Base-by-base conservation (phyloP, 768 basidiomycete species). In the Suillus plorans region DNA sequence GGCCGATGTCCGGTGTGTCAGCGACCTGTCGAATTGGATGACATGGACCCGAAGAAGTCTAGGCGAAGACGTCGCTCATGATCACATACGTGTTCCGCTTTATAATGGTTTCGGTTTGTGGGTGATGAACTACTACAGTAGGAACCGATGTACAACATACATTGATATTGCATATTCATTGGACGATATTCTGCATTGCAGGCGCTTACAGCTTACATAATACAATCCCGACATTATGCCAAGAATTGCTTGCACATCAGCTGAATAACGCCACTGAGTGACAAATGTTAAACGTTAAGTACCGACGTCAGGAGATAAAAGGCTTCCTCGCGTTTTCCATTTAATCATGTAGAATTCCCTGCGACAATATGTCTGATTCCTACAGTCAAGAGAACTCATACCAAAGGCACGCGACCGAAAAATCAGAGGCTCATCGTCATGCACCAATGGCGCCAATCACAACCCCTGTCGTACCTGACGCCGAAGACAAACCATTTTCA, bases 1-100 rank as follows among this genome's bases (percentile, higher is more conserved):
- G 94, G 92, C 5, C 85, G 93, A 39, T 97, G 94, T 80, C 94
- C 94, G 8, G 86, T 90, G 20, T 97, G 94, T 73, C 93, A 96
- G 73, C 80, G 88, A 39, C 79, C 87, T 31, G 92, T 94, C 16
- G 86, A 89, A 63, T 71, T 84, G 28, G 76, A 76, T 18, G 71
- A 80, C 65, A 71, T 71, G 56, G 72, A 71, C 63, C 72, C 77
- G 68, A 80, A 76, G 73, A 75, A 76, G 69, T 64, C 70, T 10
- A 69, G 66, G 67, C 70, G 70, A 61, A 67, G 75, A 66, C 67
- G 18, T 53, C 69, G 68, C 36, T 69, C 62, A 47, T 71, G 67
- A 72, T 59, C 62, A 39, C 36, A 59, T 52, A 31, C 41, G 13
- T 25, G 7, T 31, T 47, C 13, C 13, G 55, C 10, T n/a, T 44